Conservation (phyloP, 352 stramenopile species). For the Globisporangium middletonii region DNA sequence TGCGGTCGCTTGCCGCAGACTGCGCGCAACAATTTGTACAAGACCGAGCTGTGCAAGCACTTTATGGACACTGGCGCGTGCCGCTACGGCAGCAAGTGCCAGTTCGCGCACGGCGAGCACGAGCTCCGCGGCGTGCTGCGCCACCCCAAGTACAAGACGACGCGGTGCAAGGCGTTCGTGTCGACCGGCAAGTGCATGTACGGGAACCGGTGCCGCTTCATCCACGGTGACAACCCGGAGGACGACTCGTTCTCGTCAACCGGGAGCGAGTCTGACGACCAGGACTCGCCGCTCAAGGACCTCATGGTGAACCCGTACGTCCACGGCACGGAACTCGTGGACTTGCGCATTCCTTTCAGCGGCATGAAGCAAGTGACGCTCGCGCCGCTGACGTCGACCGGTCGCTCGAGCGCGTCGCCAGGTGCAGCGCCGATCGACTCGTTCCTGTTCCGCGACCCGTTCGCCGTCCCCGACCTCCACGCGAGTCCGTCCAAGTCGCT, state of each 20-base stretch:
- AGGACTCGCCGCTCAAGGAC: constrained; percentile 42
- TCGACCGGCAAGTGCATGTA: constrained; percentile 86
- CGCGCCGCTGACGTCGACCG: constrained; percentile 35
- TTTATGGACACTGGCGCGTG: constrained; percentile 84
- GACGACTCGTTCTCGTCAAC: constrained; percentile 52
- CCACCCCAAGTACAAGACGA: constrained; percentile 91
- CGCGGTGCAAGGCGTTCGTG: constrained; percentile 85
- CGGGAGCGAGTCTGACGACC: constrained; percentile 62
- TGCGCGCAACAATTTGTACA: constrained; percentile 87
- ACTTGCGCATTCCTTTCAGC: constrained; percentile 59
- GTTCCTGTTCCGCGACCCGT: constrained; percentile 41
- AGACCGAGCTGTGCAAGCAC: constrained; percentile 90
- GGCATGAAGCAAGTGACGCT: constrained; percentile 60
- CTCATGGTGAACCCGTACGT: constrained; percentile 66
- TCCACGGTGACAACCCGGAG: constrained; percentile 55
- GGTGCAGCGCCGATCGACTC: constrained; percentile 9
- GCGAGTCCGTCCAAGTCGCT: constrained; percentile 1
- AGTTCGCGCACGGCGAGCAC: constrained; percentile 84
- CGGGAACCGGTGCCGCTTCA: constrained; percentile 84
- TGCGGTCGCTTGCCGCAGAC: constrained; percentile 68
- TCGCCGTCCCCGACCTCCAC: constrained; percentile 30
- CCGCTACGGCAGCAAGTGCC: constrained; percentile 85
- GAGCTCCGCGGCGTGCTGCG: constrained; percentile 82
- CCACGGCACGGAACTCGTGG: constrained; percentile 48
- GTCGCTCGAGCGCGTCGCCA: constrained; percentile 28